Conservation (phyloP, 345 rosid species). For the Nasturtium officinale region DNA sequence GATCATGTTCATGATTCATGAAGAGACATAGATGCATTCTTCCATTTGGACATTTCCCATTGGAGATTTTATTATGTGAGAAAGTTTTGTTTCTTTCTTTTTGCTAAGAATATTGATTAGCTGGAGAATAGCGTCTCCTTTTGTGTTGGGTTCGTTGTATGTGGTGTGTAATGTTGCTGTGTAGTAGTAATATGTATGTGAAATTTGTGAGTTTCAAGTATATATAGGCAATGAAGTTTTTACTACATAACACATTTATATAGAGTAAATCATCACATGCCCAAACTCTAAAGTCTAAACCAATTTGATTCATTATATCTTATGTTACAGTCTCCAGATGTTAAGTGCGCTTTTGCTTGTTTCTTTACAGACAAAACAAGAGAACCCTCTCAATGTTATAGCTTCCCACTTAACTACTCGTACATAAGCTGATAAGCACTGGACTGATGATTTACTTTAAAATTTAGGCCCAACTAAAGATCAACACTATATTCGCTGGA, state of each 20-base stretch:
- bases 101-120: slow-evolving; percentile 33
- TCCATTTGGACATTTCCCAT: slow-evolving; percentile 21
- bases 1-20: slow-evolving; percentile 54
- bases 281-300: slow-evolving; percentile 16
- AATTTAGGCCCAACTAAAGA: too few relatives aligned
- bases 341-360: background rate
- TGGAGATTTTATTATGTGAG: slow-evolving; percentile 30
- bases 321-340: slow-evolving; percentile 9
- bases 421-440: slow-evolving; percentile 1
- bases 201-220: slow-evolving; percentile 26
- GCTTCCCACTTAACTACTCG: slow-evolving; percentile 8
- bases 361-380: slow-evolving; percentile 18
- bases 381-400: background rate
- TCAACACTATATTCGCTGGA: too few relatives aligned
- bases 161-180: slow-evolving; percentile 32
- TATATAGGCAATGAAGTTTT: slow-evolving; percentile 33
- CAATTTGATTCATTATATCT: slow-evolving; percentile 14
- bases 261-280: background rate
- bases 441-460: background rate
- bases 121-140: slow-evolving; percentile 24
- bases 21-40: slow-evolving; percentile 25
- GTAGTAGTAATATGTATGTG: slow-evolving; percentile 32
- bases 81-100: background rate
- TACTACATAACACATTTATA: slow-evolving; percentile 4
- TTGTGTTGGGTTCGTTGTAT: slow-evolving; percentile 27